phyloP scores from a whole-genome alignment of 2,329 filamentous ascomycete genomes.

The Aspergillus quadricinctus region DNA sequence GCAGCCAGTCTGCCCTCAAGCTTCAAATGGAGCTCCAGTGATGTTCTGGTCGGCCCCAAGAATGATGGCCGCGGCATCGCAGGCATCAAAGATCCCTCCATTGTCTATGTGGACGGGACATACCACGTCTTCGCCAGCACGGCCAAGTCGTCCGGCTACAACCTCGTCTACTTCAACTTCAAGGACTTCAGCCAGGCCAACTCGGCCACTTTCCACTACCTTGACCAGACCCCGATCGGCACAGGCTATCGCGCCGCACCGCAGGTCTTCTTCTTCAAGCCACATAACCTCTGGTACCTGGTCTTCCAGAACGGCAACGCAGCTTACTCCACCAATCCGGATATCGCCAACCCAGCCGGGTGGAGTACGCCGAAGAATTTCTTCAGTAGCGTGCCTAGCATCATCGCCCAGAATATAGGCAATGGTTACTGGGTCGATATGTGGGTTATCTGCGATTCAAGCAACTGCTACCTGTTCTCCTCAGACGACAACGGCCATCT shows the following conservation, averaged over 20 bases:
- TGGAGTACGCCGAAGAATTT: constrained; percentile 55
- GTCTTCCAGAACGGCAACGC: constrained; percentile 62
- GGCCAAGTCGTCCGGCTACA: constrained; percentile 1
- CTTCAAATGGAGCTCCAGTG: constrained; percentile 6
- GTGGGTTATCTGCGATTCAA: constrained; percentile 58
- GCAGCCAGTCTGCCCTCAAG: neutral
- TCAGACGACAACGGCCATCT: constrained; percentile 63
- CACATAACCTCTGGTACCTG: constrained; percentile 60
- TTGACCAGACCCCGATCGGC: constrained; percentile 4
- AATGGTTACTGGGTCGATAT: constrained; percentile 52
- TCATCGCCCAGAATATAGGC: constrained; percentile 49
- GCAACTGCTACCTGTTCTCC: constrained; percentile 65
- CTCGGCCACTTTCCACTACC: constrained; percentile 4
- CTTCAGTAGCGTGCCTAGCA: constrained; percentile 48
- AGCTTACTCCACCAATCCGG: constrained; percentile 55
- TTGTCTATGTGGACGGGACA: neutral
- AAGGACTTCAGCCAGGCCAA: constrained; percentile 3
- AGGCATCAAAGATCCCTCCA: constrained; percentile 6
- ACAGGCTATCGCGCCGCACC: constrained; percentile 47
- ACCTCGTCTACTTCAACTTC: constrained; percentile 7
- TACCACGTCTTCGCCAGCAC: constrained; percentile 9
- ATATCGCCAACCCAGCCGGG: constrained; percentile 47
- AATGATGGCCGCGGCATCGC: neutral
- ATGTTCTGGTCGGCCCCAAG: constrained; percentile 1
- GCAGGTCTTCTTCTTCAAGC: constrained; percentile 59